Conservation (phyloP, 2,329 filamentous ascomycete genomes). For the Arthrobotrys sphaeroides region DNA sequence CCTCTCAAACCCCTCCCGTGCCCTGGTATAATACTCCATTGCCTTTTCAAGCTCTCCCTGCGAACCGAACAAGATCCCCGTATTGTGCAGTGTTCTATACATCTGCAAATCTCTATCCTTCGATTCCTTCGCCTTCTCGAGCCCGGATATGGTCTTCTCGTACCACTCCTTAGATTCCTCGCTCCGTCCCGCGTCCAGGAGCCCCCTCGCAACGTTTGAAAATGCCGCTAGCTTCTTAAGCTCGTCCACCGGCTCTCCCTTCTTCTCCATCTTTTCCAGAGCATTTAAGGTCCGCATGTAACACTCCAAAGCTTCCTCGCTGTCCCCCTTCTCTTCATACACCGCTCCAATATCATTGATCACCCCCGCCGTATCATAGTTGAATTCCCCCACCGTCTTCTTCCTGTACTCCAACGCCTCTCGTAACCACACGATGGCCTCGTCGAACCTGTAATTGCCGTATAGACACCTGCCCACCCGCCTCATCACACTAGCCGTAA, state of each 20-base stretch:
- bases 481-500: not conserved
- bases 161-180: slow-evolving; percentile 35
- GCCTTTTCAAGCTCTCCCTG: not conserved
- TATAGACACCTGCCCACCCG: not conserved
- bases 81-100: not conserved
- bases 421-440: not conserved
- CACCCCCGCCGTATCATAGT: not conserved
- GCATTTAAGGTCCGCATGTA: not conserved
- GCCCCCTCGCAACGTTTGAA: not conserved
- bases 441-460: not conserved
- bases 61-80: not conserved
- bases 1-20: slow-evolving; percentile 14
- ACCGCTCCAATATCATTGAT: not conserved
- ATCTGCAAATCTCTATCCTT: not conserved
- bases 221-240: not conserved
- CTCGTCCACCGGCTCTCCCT: not conserved
- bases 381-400: not conserved
- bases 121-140: slow-evolving; percentile 19
- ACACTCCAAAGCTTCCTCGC: not conserved
- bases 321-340: not conserved
- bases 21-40: not conserved
- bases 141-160: slow-evolving; percentile 16
- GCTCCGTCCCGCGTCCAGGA: not conserved
- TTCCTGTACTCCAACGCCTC: not conserved
- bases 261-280: not conserved